phyloP scores from a whole-genome alignment of 176 grass and related monocot genomes.

The Dendrocalamus sinicus region DNA sequence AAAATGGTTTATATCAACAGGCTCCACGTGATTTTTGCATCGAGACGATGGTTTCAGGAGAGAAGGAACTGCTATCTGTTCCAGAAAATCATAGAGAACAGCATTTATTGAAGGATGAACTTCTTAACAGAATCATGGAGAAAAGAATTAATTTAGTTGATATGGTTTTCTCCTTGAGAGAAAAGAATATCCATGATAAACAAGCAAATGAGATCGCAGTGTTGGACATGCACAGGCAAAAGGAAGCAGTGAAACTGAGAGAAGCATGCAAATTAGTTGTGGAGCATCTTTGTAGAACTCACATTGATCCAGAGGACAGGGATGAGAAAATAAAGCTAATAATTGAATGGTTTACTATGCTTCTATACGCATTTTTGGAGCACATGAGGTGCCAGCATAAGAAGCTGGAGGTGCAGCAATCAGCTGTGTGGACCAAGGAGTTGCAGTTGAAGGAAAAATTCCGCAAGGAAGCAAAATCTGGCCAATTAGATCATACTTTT shows the following conservation, averaged over 20 bases:
- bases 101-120: constrained; percentile 44
- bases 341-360: constrained; percentile 62
- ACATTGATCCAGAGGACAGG: constrained; percentile 35
- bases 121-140: constrained; percentile 46
- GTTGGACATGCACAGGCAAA: constrained; percentile 59
- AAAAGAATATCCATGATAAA: constrained; percentile 60
- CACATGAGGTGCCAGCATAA: constrained; percentile 59
- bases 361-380: constrained; percentile 59
- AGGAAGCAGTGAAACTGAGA: constrained; percentile 47
- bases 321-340: constrained; percentile 50
- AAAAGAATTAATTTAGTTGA: constrained; percentile 68
- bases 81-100: constrained; percentile 37
- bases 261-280: constrained; percentile 55
- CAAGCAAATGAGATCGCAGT: constrained; percentile 55
- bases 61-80: constrained; percentile 35
- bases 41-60: constrained; percentile 36
- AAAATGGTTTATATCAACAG: constrained; percentile 46
- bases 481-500: constrained; percentile 66
- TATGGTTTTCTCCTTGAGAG: constrained; percentile 61
- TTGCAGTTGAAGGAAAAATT: constrained; percentile 61
- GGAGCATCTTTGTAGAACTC: constrained; percentile 44
- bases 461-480: constrained; percentile 64
- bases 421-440: constrained; percentile 56
- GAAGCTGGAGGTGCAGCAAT: constrained; percentile 66
- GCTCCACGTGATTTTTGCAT: constrained; percentile 32